phyloP scores from a whole-genome alignment of 495 filamentous ascomycete genomes.

The Neurospora discreta region DNA sequence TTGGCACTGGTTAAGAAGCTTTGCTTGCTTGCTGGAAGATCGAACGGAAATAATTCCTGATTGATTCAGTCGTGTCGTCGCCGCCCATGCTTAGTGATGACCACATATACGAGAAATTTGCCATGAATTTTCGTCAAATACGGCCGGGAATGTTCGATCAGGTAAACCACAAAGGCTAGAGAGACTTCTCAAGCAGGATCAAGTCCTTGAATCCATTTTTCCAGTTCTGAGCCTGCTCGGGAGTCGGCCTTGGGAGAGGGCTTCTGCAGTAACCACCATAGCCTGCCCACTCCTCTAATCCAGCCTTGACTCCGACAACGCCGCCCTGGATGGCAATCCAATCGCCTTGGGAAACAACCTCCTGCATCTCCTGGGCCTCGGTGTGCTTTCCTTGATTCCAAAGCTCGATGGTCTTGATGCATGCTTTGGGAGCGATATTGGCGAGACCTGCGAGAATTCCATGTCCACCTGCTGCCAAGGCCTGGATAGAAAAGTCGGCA shows the following conservation, averaged over 20 bases:
- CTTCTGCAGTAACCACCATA: slow-evolving; percentile 71
- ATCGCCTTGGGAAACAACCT: slow-evolving; percentile 69
- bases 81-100: not conserved
- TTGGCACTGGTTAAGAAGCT: not conserved
- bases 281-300: slow-evolving; percentile 61
- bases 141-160: not conserved
- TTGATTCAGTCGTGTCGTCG: not conserved
- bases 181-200: slow-evolving; percentile 51
- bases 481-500: slow-evolving; percentile 80
- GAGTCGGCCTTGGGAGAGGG: slow-evolving; percentile 61
- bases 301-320: slow-evolving; percentile 77
- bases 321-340: slow-evolving; percentile 83
- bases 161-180: slow-evolving; percentile 7
- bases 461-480: slow-evolving; percentile 70
- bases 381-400: slow-evolving; percentile 56
- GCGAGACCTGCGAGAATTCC: slow-evolving; percentile 78
- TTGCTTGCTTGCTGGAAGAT: not conserved
- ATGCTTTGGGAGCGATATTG: slow-evolving; percentile 72
- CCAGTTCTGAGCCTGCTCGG: slow-evolving; percentile 47
- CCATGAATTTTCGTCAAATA: not conserved
- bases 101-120: not conserved
- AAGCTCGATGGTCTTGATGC: slow-evolving; percentile 60
- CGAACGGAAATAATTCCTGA: not conserved
- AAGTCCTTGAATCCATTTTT: slow-evolving; percentile 66
- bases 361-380: slow-evolving; percentile 68